Base-by-base conservation (phyloP, 1,284 basidiomycete species). In the Melampsora americana region DNA sequence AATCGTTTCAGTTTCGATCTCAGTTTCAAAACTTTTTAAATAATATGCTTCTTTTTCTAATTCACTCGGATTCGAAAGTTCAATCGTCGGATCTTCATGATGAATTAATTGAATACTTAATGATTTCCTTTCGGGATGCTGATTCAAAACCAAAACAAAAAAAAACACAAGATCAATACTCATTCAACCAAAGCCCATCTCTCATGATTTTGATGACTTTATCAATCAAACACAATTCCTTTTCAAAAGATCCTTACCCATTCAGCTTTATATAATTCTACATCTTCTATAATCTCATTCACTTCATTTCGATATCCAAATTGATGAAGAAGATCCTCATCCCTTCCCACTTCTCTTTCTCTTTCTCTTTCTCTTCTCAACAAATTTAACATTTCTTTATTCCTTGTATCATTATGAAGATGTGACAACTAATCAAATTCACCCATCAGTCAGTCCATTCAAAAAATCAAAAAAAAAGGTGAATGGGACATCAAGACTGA, bases 91-190 rank as follows among this genome's bases (percentile, higher is more conserved):
- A 28, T 74, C 72, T 44, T 65, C 72, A 23, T 48, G 18, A 46
- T 61, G 28, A 18, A 74, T 46, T 20, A 74, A 44, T 30, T 74
- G 72, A 44, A 74, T 53, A 42, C 72, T 74, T 32, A 74, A 67
- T 26, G 64, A 66, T 64, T 66, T 74, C 46, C 72, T 46, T 46
- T 74, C 72, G 7, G 72, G 72, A 56, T 74, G 72, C 72, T 74
- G 61, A 6, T 23, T 12, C 39, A 39, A 7, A 39, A n/a, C n/a
- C 39, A 39, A 39, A 39, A 39, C 12, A 9, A 39, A 39, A 9
- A 9, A 39, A 39, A 39, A n/a, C n/a, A n/a, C n/a, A n/a, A n/a
- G n/a, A n/a, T n/a, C n/a, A n/a, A 39, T 6, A 39, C 12, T 39
- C 7, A 39, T 39, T 9, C 39, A 39, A 9, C 12, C 1, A 11